phyloP scores from a whole-genome alignment of 139 green algal species.

The Chlamydomonas sp. region DNA sequence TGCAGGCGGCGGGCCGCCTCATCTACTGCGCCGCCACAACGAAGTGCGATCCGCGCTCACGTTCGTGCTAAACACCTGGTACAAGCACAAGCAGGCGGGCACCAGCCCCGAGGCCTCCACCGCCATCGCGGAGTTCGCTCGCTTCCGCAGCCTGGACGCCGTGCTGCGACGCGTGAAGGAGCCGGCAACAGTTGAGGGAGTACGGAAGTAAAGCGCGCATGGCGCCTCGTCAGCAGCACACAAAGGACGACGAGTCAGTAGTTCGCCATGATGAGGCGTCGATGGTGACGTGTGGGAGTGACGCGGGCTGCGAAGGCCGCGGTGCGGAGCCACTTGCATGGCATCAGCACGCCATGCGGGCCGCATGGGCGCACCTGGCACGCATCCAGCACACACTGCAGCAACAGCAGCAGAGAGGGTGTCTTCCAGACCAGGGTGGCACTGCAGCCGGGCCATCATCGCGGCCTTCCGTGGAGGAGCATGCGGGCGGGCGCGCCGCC shows the following conservation, averaged over 20 bases:
- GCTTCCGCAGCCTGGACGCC: conserved; percentile 29
- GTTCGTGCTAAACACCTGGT: conserved; percentile 38
- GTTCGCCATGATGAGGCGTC: too few relatives aligned
- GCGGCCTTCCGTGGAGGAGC: too few relatives aligned
- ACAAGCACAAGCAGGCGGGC: conserved; percentile 39
- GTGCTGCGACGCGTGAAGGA: conserved; percentile 24
- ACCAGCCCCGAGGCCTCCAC: conserved; percentile 18
- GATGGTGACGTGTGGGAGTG: background rate
- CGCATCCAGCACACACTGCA: too few relatives aligned
- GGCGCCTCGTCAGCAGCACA: too few relatives aligned
- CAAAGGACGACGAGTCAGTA: too few relatives aligned
- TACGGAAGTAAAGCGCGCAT: background rate
- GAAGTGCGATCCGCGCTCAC: conserved; percentile 40
- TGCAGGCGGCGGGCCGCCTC: too few relatives aligned
- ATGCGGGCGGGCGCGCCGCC: too few relatives aligned
- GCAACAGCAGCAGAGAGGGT: too few relatives aligned
- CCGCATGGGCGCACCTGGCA: background rate
- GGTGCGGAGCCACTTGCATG: background rate
- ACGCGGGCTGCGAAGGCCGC: background rate
- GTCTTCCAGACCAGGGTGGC: too few relatives aligned
- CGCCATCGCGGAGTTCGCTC: conserved; percentile 30
- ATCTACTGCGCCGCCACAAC: conserved; percentile 31
- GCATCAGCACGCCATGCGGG: background rate
- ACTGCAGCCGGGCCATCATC: too few relatives aligned
- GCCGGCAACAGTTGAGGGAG: background rate